A percentile compares a stretch with the other conserved stretches of the same genome.
phyloP scores from a whole-genome alignment of 2,329 filamentous ascomycete species.

The Juglanconis juglandina region DNA sequence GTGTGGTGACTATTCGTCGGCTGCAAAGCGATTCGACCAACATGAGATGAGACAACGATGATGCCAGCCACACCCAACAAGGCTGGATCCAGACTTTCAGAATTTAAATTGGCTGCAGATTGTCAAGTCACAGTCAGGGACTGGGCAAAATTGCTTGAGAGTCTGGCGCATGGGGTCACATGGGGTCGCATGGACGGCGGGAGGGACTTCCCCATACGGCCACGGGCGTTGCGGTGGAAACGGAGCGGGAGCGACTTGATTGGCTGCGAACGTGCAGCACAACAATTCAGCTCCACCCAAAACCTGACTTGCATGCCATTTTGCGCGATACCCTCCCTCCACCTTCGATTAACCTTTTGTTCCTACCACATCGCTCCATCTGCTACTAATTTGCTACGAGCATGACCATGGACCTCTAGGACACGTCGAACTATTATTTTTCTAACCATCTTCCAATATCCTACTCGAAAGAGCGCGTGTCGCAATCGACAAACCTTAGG shows the following conservation, averaged over 20 bases:
- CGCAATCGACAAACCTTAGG: background rate
- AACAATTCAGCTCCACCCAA: conserved; percentile 17
- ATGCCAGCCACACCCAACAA: no score
- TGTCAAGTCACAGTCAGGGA: background rate
- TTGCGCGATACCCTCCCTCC: conserved; percentile 10
- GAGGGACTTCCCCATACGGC: background rate
- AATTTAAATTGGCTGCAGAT: conserved; percentile 4
- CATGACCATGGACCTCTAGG: conserved; percentile 16
- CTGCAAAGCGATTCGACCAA: no score
- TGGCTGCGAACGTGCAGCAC: conserved; percentile 9
- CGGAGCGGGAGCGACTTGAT: conserved; percentile 3
- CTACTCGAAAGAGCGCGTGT: conserved; percentile 2
- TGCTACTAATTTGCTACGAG: conserved; percentile 8
- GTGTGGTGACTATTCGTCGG: background rate
- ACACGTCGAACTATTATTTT: conserved; percentile 16
- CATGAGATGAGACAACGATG: no score
- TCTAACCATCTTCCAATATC: conserved; percentile 4
- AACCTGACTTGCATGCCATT: conserved; percentile 14
- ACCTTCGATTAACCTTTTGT: background rate
- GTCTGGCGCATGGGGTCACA: background rate
- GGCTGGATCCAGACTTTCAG: no score
- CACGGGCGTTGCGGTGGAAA: conserved; percentile 18
- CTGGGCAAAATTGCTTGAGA: background rate
- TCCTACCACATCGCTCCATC: conserved; percentile 7
- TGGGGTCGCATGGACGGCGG: background rate